Conservation (phyloP, 1,284 basidiomycete genomes). For the Austroboletus sp. region DNA sequence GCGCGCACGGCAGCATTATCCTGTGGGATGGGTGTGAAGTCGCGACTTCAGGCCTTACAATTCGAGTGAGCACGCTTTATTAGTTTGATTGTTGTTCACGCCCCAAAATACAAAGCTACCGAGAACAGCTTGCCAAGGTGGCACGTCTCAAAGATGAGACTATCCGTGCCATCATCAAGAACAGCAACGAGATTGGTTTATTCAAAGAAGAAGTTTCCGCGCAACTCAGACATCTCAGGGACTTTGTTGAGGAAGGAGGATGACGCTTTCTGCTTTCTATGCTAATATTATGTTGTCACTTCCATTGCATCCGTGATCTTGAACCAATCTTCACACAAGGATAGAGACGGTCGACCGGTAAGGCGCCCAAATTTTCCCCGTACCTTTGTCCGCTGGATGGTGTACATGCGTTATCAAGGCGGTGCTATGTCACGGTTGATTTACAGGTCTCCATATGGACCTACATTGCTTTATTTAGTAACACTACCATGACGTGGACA, state of each 20-base stretch:
- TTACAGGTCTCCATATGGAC: too few species aligned
- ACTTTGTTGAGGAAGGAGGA: constrained; percentile 55
- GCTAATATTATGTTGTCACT: background rate
- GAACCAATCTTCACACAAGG: too few species aligned
- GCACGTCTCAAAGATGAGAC: constrained; percentile 67
- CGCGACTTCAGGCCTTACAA: constrained; percentile 64
- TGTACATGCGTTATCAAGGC: too few species aligned
- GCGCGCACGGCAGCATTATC: constrained; percentile 68
- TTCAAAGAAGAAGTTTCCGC: constrained; percentile 72
- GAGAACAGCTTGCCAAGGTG: constrained; percentile 68
- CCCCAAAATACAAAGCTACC: constrained; percentile 43
- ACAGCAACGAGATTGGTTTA: constrained; percentile 67
- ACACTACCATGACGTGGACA: too few species aligned
- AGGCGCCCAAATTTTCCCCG: too few species aligned
- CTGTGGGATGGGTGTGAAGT: constrained; percentile 70
- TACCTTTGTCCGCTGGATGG: too few species aligned
- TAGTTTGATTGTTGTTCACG: constrained; percentile 5
- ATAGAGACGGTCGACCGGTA: too few species aligned
- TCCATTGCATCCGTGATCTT: constrained; percentile 1
- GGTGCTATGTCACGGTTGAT: too few species aligned
- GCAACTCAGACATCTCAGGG: constrained; percentile 57
- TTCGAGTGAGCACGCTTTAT: constrained; percentile 39
- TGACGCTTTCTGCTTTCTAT: constrained; percentile 4
- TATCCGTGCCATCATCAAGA: constrained; percentile 71
- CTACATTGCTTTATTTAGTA: too few species aligned